Conservation (phyloP, 2,329 filamentous ascomycete species). For the Fusarium chaquense region DNA sequence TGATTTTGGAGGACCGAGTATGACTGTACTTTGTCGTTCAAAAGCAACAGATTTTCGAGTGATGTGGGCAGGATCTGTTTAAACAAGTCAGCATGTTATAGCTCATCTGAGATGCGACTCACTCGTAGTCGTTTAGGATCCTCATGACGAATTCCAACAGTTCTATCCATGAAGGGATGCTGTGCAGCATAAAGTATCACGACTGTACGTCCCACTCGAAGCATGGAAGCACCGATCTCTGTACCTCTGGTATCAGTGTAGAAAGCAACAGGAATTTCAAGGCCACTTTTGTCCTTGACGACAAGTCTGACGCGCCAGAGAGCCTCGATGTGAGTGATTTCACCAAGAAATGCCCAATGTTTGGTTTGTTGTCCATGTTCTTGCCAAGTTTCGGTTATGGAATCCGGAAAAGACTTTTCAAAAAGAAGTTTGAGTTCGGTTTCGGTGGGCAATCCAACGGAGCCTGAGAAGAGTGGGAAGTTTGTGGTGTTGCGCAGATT, state of each 20-base stretch:
- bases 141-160: conserved; percentile 7
- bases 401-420: too few species aligned
- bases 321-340: conserved; percentile 10
- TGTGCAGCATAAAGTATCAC: conserved; percentile 20
- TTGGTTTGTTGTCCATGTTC: background rate
- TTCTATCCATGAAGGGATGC: background rate
- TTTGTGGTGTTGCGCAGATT: conserved; percentile 1
- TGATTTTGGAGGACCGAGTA: background rate
- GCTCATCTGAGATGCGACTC: accelerated
- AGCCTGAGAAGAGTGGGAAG: conserved; percentile 14
- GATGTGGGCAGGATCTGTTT: conserved; percentile 18
- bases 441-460: background rate
- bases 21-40: conserved; percentile 25
- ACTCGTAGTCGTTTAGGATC: conserved; percentile 7
- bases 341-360: conserved; percentile 34
- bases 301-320: background rate
- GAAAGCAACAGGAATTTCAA: conserved; percentile 4
- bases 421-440: too few species aligned
- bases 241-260: background rate
- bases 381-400: background rate
- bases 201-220: conserved; percentile 12
- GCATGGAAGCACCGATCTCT: background rate
- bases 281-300: conserved; percentile 20
- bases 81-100: accelerated
- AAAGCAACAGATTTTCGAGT: conserved; percentile 8